Conservation (phyloP, 306 rosid genomes). For the Pachyrhizus erosus region DNA sequence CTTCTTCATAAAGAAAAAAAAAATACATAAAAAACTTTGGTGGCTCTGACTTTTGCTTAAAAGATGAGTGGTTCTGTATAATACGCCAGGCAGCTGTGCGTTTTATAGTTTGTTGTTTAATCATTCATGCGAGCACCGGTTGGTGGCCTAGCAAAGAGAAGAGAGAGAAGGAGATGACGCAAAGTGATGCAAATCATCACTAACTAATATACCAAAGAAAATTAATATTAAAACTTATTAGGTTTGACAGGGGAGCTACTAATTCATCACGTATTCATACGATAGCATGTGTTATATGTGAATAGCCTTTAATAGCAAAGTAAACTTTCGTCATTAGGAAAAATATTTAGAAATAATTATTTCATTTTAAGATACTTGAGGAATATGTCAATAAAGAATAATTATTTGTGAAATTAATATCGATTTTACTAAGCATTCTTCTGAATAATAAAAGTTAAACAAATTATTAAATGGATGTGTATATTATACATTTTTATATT, state of each 20-base stretch:
- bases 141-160: conserved; percentile 61
- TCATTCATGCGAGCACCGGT: conserved; percentile 42
- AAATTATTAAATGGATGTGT: too few relatives aligned
- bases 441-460: neutral
- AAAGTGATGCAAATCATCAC: conserved; percentile 26
- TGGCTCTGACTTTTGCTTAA: conserved; percentile 27
- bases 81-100: conserved; percentile 12
- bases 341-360: neutral
- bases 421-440: neutral
- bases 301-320: neutral
- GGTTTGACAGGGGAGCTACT: neutral
- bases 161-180: conserved; percentile 4
- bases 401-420: neutral
- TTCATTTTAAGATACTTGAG: neutral
- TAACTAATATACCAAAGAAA: conserved; percentile 40
- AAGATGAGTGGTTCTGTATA: conserved; percentile 2
- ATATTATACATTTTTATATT: too few relatives aligned
- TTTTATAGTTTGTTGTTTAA: conserved; percentile 33
- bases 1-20: neutral
- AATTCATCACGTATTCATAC: neutral
- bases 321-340: neutral
- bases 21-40: neutral
- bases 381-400: neutral
- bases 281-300: neutral
- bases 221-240: conserved; percentile 7